phyloP scores from a whole-genome alignment of 192 early-diverging fungal genomes.

The Coemansia sp. region DNA sequence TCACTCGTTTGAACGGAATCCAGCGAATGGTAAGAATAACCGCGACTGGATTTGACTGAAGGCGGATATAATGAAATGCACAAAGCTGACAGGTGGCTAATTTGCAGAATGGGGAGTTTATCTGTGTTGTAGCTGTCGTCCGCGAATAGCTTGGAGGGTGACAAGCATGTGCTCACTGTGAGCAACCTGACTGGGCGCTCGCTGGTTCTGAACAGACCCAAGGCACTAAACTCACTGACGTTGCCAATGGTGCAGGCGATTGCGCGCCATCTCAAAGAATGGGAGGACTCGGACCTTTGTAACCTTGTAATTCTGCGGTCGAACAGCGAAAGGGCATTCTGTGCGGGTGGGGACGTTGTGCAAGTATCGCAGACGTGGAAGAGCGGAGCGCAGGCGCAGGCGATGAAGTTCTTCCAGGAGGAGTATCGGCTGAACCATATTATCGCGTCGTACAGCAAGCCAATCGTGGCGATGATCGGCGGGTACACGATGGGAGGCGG shows the following conservation, averaged over 20 bases:
- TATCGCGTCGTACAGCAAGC: conserved; percentile 85
- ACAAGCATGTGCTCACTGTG: conserved; percentile 36
- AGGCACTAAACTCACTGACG: conserved; percentile 83
- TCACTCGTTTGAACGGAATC: not conserved
- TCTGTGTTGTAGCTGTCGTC: conserved; percentile 23
- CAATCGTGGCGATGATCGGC: conserved; percentile 84
- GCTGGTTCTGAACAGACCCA: conserved; percentile 76
- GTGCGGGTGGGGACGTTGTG: conserved; percentile 86
- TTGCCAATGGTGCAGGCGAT: conserved; percentile 82
- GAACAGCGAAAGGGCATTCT: conserved; percentile 77
- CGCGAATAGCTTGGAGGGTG: conserved; percentile 18
- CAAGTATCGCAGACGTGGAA: conserved; percentile 55
- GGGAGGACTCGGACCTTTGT: conserved; percentile 82
- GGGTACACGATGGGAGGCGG: conserved; percentile 97
- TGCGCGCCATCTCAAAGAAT: conserved; percentile 77
- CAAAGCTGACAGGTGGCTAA: not conserved
- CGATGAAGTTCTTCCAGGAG: conserved; percentile 82
- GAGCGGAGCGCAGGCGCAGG: conserved; percentile 34
- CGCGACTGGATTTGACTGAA: not conserved
- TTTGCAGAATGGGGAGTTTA: not conserved
- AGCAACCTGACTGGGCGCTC: conserved; percentile 56
- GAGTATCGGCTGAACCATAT: conserved; percentile 94
- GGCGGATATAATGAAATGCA: not conserved
- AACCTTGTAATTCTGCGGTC: conserved; percentile 86
- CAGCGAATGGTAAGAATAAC: conserved; percentile 4